Base-by-base conservation (phyloP, 306 rosid species). In the Cucumis cinereus region DNA sequence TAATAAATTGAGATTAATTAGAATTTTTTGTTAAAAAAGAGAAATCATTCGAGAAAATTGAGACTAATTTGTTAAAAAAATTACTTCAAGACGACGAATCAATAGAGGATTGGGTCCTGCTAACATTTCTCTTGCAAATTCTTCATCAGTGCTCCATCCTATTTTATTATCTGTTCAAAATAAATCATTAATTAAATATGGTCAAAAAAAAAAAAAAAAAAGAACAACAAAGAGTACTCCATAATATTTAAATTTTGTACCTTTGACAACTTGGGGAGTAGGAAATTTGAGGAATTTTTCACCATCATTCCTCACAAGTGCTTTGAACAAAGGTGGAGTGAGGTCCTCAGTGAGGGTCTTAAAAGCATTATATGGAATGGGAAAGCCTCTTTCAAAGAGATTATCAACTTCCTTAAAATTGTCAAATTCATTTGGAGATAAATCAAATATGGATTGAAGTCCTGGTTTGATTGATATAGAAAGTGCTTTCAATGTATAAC, bases 121-220 rank as follows among this genome's bases (percentile, higher is more conserved):
- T 61, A 93, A 60, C 94, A 93, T 90, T 79, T 93, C 97, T 84
- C 97, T 89, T 4, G 94, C 85, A 81, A 93, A 91, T 79, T 93
- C 97, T 76, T 93, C 96, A 40, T 93, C 98, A 0, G 94, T 90
- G 68, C 89, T 90, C 97, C 98, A 93, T 5, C 89, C 90, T 36
- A 84, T 81, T 81, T 76, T 84, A 74, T 88, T 86, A 80, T 87
- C 98, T 93, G 77, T 80, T 62, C 87, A 80, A 79, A 78, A 74
- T 57, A 70, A 30, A 30, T 30, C 5, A 30, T 30, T 30, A 30
- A 84, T 75, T n/a, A 17, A 3, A 15, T n/a, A 62, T 15, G 9
- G 13, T 14, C 16, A 38, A 43, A 0, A 62, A 16, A 61, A 8
- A 40, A 9, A 41, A 36, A 36, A 0, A 36, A 50, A 12, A 11